Conservation (phyloP, 306 rosid genomes). For the Elaeagnus macrophylla region DNA sequence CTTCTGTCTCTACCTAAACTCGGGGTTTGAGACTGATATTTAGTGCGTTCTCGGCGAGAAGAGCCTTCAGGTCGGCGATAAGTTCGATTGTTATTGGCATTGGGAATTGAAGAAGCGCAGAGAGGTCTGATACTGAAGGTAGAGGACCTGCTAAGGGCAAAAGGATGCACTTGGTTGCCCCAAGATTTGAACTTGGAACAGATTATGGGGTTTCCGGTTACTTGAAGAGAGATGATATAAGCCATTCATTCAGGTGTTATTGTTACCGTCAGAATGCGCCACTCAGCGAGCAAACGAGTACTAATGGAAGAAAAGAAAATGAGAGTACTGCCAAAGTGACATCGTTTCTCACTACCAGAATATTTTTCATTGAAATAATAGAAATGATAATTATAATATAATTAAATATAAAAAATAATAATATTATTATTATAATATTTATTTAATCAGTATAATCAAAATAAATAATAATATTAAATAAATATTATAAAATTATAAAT, state of each 20-base stretch:
- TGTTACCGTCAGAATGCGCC: background rate
- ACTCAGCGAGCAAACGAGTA: no score
- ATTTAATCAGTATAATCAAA: no score
- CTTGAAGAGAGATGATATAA: slow-evolving; percentile 29
- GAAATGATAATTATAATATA: no score
- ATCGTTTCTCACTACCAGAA: no score
- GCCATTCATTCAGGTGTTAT: slow-evolving; percentile 28
- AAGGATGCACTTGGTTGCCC: background rate
- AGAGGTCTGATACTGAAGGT: slow-evolving; percentile 21
- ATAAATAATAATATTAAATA: no score
- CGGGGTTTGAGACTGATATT: slow-evolving; percentile 18
- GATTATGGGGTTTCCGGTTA: slow-evolving; percentile 18
- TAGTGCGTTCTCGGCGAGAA: slow-evolving; percentile 7
- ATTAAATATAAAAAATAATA: no score
- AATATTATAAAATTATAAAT: no score
- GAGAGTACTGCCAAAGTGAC: no score
- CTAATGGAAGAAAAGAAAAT: no score
- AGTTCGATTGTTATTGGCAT: slow-evolving; percentile 19
- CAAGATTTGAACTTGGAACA: slow-evolving; percentile 22
- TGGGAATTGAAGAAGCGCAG: slow-evolving; percentile 23
- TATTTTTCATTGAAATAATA: no score
- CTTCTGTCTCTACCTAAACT: slow-evolving; percentile 24
- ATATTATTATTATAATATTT: no score
- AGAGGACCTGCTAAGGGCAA: slow-evolving; percentile 14
- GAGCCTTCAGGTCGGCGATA: slow-evolving; percentile 28